These are phyloP conservation scores for Suillus placidus DNA, from an alignment of 768 basidiomycete species.

Conservation along the genomic window DNA sequence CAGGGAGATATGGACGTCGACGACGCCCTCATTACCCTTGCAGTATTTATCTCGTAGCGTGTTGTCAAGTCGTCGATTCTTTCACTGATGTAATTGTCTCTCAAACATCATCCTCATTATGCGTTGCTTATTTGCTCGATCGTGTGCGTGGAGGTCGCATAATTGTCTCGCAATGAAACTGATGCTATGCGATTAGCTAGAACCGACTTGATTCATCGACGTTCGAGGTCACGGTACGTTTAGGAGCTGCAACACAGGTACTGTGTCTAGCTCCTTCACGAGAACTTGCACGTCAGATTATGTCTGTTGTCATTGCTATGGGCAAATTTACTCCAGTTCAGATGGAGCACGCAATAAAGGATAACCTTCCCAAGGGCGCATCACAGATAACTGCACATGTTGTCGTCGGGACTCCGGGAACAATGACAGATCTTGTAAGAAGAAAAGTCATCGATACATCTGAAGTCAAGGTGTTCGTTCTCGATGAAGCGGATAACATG, in stretches of 20 bases:
- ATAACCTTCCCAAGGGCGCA: slow-evolving; percentile 68
- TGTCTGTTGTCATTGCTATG: slow-evolving; percentile 92
- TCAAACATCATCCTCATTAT: too few relatives aligned
- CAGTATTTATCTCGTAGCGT: too few relatives aligned
- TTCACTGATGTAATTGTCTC: too few relatives aligned
- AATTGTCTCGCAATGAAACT: not conserved
- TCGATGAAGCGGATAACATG: slow-evolving; percentile 99
- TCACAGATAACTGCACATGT: slow-evolving; percentile 82
- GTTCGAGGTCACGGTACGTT: slow-evolving; percentile 78
- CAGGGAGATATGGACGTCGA: too few relatives aligned
- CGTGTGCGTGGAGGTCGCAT: slow-evolving; percentile 18
- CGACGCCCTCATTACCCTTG: too few relatives aligned
- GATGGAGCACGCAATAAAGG: slow-evolving; percentile 95
- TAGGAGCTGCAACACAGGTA: slow-evolving; percentile 52
- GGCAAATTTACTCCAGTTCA: slow-evolving; percentile 93
- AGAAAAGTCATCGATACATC: slow-evolving; percentile 77
- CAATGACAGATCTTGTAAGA: slow-evolving; percentile 85
- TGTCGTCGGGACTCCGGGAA: slow-evolving; percentile 95
- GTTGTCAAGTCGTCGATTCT: too few relatives aligned
- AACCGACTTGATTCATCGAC: slow-evolving; percentile 74
- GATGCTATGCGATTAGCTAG: slow-evolving; percentile 24
- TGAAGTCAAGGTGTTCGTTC: slow-evolving; percentile 87
- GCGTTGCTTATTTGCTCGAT: too few relatives aligned
- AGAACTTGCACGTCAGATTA: slow-evolving; percentile 96
- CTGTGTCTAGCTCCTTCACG: slow-evolving; percentile 97